These are phyloP conservation scores for Sarocladiaceae sp. DNA, from an alignment of 2,329 filamentous ascomycete species.

Conservation along the genomic window DNA sequence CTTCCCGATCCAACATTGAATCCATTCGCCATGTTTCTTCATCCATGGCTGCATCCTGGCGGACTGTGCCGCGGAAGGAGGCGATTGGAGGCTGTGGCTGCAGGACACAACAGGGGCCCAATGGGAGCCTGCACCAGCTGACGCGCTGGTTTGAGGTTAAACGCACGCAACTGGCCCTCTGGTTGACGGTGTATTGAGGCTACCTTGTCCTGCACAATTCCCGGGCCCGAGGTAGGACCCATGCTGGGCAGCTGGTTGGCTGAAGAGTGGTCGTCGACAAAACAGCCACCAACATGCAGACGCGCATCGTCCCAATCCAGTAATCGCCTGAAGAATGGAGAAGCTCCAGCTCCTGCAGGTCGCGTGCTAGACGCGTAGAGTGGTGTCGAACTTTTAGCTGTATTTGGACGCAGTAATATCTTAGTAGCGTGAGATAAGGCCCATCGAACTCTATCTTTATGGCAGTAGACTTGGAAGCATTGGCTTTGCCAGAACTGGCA, in stretches of 20 bases:
- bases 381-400: constrained; percentile 3
- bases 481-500: too few species aligned
- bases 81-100: constrained; percentile 4
- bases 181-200: not conserved
- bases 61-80: not conserved
- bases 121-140: too few species aligned
- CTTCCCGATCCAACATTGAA: not conserved
- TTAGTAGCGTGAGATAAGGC: too few species aligned
- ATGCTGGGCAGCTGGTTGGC: not conserved
- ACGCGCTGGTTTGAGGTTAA: too few species aligned
- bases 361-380: constrained; percentile 6
- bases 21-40: not conserved
- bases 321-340: not conserved
- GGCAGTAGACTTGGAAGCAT: too few species aligned
- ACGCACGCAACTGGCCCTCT: too few species aligned
- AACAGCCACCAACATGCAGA: not conserved
- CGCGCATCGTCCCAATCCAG: constrained; percentile 1
- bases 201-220: too few species aligned
- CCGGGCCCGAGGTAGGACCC: not conserved
- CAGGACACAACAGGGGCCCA: constrained; percentile 6
- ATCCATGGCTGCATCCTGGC: not conserved
- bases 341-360: constrained; percentile 2
- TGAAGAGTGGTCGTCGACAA: not conserved
- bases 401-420: too few species aligned
- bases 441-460: too few species aligned